Base-by-base conservation (phyloP, 208 protist genomes). In the Leishmania amazonensis region DNA sequence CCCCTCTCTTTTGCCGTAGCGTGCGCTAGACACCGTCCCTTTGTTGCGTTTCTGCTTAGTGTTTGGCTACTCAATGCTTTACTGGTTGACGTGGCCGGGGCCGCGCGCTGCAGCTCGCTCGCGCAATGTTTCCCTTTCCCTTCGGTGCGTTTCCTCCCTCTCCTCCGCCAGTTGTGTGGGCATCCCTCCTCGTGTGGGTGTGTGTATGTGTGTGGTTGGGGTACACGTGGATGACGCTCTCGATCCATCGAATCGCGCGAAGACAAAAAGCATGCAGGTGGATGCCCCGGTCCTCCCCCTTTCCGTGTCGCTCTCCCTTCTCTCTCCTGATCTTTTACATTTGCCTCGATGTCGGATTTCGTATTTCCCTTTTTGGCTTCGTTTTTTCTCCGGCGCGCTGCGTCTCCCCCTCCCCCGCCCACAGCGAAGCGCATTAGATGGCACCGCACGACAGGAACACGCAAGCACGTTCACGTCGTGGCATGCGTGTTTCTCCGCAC, bases 21-120 rank as follows among this genome's bases (percentile, higher is more conserved):
- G 28, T 15, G 28, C 58, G 9, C 19, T 35, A 64, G 58, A 64
- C 28, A 64, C 11, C 11, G 31, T 64, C 11, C 8, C n/a, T 35
- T 71, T 47, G 35, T 71, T 67, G 9, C 1, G 7, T 79, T 84
- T 85, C 13, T 80, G 74, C 0, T 38, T 80, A 21, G 51, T 4
- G 51, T 54, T 54, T 54, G 9, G 8, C 31, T 5, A 19, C 31
- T 8, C 24, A 24, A 24, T 80, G 28, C 73, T 40, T 9, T 53
- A 31, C 57, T 31, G 17, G 15, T 31, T 17, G 38, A 51, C 35
- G 35, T 49, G 68, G 31, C 31, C 2, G 68, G n/a, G 21, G 40
- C 42, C 11, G 21, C 28, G 7, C 19, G 13, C 24, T 24, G 40
- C 40, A 31, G 68, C 42, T 21, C 40, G 9, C 6, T 73, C 24